Evolutionary conservation across 352 stramenopile genomes (phyloP).

Genomic region (Phytopythium ostracodes): DNA sequence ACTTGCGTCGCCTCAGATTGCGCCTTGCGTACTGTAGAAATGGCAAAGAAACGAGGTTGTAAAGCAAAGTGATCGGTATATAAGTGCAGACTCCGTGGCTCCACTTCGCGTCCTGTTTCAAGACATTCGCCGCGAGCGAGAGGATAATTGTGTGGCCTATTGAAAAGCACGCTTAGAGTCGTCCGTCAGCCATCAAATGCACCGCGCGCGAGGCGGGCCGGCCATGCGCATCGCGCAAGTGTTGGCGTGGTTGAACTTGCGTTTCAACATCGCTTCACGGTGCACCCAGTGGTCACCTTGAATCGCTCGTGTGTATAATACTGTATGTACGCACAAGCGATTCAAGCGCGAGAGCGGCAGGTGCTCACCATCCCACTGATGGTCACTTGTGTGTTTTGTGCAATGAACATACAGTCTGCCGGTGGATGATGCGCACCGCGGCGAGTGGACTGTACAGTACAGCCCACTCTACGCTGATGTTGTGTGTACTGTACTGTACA

Average conservation of each 20-base stretch:
- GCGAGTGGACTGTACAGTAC: too few species aligned
- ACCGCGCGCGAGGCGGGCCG: too few species aligned
- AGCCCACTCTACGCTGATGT: not conserved
- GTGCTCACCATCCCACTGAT: not conserved
- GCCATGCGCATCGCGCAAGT: not conserved
- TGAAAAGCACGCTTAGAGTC: too few species aligned
- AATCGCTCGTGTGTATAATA: too few species aligned
- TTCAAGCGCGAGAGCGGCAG: too few species aligned
- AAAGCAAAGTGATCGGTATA: not conserved
- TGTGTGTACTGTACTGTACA: not conserved
- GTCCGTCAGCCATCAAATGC: not conserved
- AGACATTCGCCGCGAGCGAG: too few species aligned
- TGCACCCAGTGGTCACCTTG: too few species aligned
- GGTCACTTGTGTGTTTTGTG: not conserved
- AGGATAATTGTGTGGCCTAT: too few species aligned
- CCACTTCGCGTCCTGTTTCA: too few species aligned
- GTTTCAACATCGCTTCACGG: not conserved
- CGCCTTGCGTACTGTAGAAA: not conserved
- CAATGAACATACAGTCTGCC: not conserved
- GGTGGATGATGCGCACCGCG: not conserved
- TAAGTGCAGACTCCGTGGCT: not conserved
- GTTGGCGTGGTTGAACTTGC: slow-evolving; percentile 1
- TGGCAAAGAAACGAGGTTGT: not conserved
- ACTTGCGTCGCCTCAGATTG: not conserved
- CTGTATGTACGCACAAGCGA: too few species aligned